Evolutionary conservation across 148 eudicot genomes (phyloP).

Genomic region (Nepenthes mirabilis): DNA sequence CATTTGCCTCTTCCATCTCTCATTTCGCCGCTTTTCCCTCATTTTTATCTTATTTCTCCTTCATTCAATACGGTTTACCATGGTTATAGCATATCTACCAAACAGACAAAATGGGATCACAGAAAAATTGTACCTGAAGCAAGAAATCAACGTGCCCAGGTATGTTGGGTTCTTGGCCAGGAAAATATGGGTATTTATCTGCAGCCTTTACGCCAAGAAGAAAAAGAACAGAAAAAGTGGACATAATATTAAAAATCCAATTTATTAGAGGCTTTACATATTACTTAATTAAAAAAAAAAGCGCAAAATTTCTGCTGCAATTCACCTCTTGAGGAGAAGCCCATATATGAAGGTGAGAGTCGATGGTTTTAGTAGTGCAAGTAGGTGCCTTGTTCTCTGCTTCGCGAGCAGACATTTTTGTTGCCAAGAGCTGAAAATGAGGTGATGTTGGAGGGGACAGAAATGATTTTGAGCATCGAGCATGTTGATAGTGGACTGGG

Average conservation of each 20-base stretch:
- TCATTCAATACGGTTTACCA: neutral
- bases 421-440: conserved; percentile 2
- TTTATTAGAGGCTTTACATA: neutral
- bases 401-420: conserved; percentile 29
- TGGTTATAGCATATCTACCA: neutral
- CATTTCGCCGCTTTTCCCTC: no score
- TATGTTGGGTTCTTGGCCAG: conserved; percentile 79
- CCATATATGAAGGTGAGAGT: conserved; percentile 94
- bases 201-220: conserved; percentile 37
- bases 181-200: conserved; percentile 67
- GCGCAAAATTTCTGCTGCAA: neutral
- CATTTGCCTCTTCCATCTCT: no score
- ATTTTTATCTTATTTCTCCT: no score
- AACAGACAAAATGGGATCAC: neutral
- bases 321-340: conserved; percentile 68
- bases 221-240: neutral
- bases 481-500: conserved; percentile 1
- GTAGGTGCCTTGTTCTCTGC: neutral
- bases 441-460: conserved; percentile 1
- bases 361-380: conserved; percentile 40
- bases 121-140: conserved; percentile 41
- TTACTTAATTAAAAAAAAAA: neutral
- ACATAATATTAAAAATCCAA: neutral
- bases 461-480: conserved; percentile 1
- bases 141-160: conserved; percentile 67